Percentiles rank a stretch among this genome's conserved stretches.
These are phyloP conservation scores for Rhodocollybia butyracea DNA, from an alignment of 768 basidiomycete genomes.

Conservation along the genomic window DNA sequence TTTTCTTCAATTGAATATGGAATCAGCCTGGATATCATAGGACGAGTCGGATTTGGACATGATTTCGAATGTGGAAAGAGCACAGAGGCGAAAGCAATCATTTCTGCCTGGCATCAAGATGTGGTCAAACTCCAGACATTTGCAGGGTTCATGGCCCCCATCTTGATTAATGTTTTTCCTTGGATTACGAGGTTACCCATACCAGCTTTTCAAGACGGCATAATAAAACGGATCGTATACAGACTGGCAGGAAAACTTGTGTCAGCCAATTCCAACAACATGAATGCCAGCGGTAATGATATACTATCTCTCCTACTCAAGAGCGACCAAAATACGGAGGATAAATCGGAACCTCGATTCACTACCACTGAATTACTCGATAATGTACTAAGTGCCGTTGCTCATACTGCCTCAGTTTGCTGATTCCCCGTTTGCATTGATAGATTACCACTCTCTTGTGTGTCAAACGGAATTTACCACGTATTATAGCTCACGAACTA, in stretches of 20 bases:
- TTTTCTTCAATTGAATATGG: too few species aligned
- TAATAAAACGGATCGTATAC: too few species aligned
- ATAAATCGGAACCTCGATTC: too few species aligned
- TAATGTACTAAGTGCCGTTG: constrained; percentile 20
- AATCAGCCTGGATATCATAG: too few species aligned
- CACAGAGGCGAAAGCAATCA: too few species aligned
- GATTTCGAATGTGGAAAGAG: too few species aligned
- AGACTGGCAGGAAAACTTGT: constrained; percentile 21
- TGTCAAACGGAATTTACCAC: too few species aligned
- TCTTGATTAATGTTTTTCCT: constrained; percentile 25
- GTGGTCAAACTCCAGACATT: constrained; percentile 16
- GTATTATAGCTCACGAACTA: too few species aligned
- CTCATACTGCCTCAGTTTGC: too few species aligned
- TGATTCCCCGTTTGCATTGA: too few species aligned
- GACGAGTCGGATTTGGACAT: too few species aligned
- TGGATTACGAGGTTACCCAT: constrained; percentile 20
- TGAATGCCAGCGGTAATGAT: constrained; percentile 19
- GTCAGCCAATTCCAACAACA: constrained; percentile 10
- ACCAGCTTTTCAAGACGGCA: constrained; percentile 21
- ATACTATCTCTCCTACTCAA: constrained; percentile 24
- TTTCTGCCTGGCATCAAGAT: constrained; percentile 21
- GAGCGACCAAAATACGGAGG: neutral
- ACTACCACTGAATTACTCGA: constrained; percentile 21
- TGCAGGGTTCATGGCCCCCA: constrained; percentile 22
- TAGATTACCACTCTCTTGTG: too few species aligned